phyloP scores from a whole-genome alignment of 139 green algal genomes.

The Haematococcus lacustris region DNA sequence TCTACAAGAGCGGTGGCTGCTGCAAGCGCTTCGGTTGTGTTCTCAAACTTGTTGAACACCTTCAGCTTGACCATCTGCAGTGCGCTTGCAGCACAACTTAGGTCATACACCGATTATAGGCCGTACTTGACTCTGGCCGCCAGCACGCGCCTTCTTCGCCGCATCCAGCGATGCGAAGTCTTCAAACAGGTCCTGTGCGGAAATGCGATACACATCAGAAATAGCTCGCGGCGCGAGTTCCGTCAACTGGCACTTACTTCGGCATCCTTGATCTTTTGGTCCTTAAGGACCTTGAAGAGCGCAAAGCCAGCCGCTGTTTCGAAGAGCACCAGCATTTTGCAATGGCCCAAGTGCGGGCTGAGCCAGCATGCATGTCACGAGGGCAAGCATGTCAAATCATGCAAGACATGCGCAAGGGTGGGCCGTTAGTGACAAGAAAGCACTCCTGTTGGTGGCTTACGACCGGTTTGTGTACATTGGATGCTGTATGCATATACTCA shows the following conservation, averaged over 20 bases:
- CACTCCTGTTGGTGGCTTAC: no score
- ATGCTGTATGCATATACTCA: no score
- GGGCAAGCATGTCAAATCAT: no score
- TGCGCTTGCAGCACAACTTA: no score
- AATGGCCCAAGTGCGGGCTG: no score
- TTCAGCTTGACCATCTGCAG: conserved; percentile 95
- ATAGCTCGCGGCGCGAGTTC: conserved; percentile 1
- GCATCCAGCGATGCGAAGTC: conserved; percentile 79
- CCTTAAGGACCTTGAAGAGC: conserved; percentile 94
- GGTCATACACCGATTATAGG: no score
- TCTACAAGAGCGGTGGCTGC: conserved; percentile 89
- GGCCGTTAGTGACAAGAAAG: no score
- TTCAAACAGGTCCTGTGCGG: conserved; percentile 78
- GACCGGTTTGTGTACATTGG: no score
- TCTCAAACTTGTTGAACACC: conserved; percentile 95
- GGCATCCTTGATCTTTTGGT: conserved; percentile 80
- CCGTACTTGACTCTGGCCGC: no score
- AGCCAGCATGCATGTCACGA: no score
- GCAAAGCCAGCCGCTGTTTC: conserved; percentile 92
- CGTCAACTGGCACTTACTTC: conserved; percentile 52
- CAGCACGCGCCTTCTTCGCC: conserved; percentile 73
- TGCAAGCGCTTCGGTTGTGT: conserved; percentile 92
- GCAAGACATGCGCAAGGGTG: no score
- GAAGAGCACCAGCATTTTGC: conserved; percentile 92
- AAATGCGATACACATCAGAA: no score